Base-by-base conservation (phyloP, 2,329 filamentous ascomycete species). In the Colletotrichum paranaense region DNA sequence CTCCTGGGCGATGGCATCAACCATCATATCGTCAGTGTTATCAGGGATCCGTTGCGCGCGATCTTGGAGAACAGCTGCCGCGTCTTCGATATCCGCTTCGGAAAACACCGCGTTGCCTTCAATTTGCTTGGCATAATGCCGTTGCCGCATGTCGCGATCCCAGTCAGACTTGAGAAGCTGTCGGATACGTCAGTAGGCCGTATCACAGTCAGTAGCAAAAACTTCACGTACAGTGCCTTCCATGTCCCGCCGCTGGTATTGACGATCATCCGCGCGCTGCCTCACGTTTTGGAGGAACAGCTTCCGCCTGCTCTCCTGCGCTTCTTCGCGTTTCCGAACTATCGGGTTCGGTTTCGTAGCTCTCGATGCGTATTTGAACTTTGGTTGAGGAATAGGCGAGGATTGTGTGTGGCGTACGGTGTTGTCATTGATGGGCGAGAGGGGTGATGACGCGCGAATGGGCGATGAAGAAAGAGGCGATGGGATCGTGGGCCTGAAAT, bases 271-370 rank as follows among this genome's bases (percentile, higher is more conserved):
- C 3, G 87, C 84, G 53, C 89, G 87, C 77, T 90, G 88, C 72
- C 90, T 86, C 22, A 93, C 91, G 64, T 88, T 93, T 78, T 91
- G 90, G 72, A 96, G 83, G 77, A 96, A 96, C 68, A 93, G 84
- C 38, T 89, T 88, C 59, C 93, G 86, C 70, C 94, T 85, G 67
- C 88, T 86, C 79, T 94, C 91, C 68, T 91, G 89, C 0, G 86
- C 86, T 22, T 89, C 90, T 79, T 95, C 89, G 63, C 90, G 87
- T 73, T 84, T 88, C 75, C 89, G 88, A 22, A 91, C 82, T 7
- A 93, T 77, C 0, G 92, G 93, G 74, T 93, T 94, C 46, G 88
- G 86, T 73, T 92, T 92, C 67, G 87, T 83, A 16, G 86, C 84
- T 19, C 90, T 87, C 73, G 88, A 83, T 32, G 89, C 86, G 76